A percentile compares a stretch with the other conserved stretches of the same genome.
phyloP scores from a whole-genome alignment of 2,329 filamentous ascomycete genomes.

The Dactylellina drechsleri region DNA sequence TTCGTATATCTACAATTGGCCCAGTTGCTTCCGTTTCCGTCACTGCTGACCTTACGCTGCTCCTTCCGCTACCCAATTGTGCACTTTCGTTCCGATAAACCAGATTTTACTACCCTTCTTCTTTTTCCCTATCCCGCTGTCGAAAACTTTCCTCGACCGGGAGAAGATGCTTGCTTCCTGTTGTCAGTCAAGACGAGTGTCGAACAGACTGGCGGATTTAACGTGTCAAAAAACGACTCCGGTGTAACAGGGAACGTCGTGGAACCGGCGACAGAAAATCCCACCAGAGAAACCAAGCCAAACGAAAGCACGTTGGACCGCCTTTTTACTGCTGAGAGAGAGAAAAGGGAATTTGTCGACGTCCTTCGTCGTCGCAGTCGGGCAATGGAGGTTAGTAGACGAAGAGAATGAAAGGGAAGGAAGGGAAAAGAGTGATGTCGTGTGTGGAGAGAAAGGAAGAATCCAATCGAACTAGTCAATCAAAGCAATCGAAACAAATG shows the following conservation, averaged over 20 bases:
- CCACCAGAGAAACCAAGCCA: constrained; percentile 19
- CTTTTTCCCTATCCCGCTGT: constrained; percentile 1
- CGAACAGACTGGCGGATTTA: constrained; percentile 35
- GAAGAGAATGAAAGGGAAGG: neutral
- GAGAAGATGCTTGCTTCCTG: constrained; percentile 7
- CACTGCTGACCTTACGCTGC: constrained; percentile 4
- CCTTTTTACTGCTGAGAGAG: constrained; percentile 1
- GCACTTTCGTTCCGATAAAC: neutral
- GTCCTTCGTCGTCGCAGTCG: neutral
- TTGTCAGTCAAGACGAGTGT: constrained; percentile 12
- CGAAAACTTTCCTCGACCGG: constrained; percentile 19
- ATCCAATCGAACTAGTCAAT: neutral
- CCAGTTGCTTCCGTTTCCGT: neutral
- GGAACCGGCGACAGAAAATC: constrained; percentile 31
- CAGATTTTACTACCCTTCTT: neutral
- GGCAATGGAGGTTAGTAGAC: neutral
- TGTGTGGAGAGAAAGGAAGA: constrained; percentile 34
- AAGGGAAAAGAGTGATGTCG: constrained; percentile 31
- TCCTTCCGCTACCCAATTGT: constrained; percentile 1
- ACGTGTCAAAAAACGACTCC: constrained; percentile 50
- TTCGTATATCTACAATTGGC: neutral
- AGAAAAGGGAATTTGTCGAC: neutral
- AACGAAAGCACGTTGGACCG: constrained; percentile 19
- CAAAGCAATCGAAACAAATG: constrained; percentile 3
- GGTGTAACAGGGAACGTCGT: constrained; percentile 49